Percentiles rank a stretch among this genome's conserved stretches.
Conservation (phyloP, 345 rosid species). For the Reutealis trisperma region DNA sequence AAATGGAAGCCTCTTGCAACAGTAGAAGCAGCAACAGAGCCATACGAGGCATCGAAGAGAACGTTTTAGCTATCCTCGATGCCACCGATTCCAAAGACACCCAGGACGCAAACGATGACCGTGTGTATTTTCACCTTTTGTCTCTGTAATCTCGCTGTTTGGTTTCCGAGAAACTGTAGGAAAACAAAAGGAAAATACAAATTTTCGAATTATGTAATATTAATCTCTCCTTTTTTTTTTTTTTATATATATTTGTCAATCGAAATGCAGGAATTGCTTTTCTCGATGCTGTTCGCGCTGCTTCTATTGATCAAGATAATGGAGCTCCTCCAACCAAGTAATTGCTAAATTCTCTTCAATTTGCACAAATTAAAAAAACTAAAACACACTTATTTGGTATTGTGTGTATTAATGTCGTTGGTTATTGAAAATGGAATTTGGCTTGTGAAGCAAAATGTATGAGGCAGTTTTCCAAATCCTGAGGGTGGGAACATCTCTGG, state of each 20-base stretch:
- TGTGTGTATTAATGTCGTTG: not conserved
- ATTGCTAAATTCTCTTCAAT: not conserved
- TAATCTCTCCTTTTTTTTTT: not conserved
- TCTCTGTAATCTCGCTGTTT: not conserved
- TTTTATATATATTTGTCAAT: not conserved
- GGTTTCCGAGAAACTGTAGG: conserved; percentile 10
- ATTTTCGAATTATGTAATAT: not conserved
- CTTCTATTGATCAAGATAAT: conserved; percentile 48
- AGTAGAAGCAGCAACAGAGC: conserved; percentile 27
- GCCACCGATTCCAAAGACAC: conserved; percentile 45
- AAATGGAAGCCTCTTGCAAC: conserved; percentile 9
- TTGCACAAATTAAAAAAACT: not conserved
- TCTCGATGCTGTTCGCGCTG: conserved; percentile 74
- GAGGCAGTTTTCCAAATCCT: conserved; percentile 67
- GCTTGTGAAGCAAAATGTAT: conserved; percentile 59
- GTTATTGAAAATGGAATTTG: not conserved
- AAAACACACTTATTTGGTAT: not conserved
- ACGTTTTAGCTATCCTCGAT: conserved; percentile 73
- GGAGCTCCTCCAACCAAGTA: conserved; percentile 67
- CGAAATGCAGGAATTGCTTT: conserved; percentile 55
- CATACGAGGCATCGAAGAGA: conserved; percentile 59
- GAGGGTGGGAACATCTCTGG: conserved; percentile 61
- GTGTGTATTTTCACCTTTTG: conserved; percentile 30
- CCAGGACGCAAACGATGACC: conserved; percentile 63
- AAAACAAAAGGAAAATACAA: not conserved